Conservation (phyloP, 2,329 filamentous ascomycete genomes). For the Mollisia scopiformis region DNA sequence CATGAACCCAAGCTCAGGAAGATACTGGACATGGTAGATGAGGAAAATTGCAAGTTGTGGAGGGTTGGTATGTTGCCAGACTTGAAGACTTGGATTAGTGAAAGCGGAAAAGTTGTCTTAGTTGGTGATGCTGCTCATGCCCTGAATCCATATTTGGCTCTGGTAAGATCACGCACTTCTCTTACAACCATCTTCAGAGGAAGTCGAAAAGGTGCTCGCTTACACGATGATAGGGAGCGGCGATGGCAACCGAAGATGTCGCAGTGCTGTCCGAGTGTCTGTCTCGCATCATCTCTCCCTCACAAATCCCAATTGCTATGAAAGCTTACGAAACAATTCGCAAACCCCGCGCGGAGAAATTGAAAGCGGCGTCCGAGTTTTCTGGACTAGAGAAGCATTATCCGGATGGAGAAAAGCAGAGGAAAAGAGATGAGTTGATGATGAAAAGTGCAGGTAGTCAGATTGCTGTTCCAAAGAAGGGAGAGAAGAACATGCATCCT, state of each 20-base stretch:
- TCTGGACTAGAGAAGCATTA: background rate
- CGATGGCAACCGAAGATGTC: constrained; percentile 7
- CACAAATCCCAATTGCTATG: constrained; percentile 39
- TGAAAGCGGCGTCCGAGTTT: constrained; percentile 3
- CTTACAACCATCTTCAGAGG: background rate
- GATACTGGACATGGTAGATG: background rate
- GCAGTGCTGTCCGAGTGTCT: constrained; percentile 2
- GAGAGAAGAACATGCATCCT: background rate
- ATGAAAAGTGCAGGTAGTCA: background rate
- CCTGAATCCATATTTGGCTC: constrained; percentile 2
- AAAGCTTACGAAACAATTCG: constrained; percentile 43
- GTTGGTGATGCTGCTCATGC: constrained; percentile 9
- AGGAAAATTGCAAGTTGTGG: constrained; percentile 7
- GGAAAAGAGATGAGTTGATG: constrained; percentile 3
- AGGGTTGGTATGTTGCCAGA: constrained; percentile 3
- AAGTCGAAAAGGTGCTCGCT: background rate
- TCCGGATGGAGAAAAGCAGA: constrained; percentile 1
- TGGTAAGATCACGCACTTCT: background rate
- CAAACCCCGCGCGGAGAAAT: constrained; percentile 35
- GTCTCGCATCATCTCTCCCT: constrained; percentile 26
- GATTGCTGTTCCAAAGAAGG: background rate
- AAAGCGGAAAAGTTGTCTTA: constrained; percentile 4
- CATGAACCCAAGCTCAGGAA: constrained; percentile 2
- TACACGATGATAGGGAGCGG: background rate
- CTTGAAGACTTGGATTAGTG: constrained; percentile 1